Evolutionary conservation across 345 rosid species (phyloP).

Genomic region (Sonneratia caseolaris): DNA sequence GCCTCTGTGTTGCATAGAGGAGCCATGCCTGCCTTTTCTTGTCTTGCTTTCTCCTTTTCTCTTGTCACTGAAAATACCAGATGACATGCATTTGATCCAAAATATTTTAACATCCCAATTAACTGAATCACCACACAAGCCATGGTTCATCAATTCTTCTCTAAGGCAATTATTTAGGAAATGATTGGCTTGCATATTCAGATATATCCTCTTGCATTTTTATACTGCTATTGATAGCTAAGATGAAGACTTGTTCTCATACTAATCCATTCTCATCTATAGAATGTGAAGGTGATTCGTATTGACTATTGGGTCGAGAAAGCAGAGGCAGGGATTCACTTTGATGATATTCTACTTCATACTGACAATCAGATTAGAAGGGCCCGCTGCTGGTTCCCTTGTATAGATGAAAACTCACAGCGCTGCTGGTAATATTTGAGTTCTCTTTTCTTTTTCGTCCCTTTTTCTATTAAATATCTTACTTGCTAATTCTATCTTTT

Average conservation of each 20-base stretch:
- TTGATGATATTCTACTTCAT: slow-evolving; percentile 60
- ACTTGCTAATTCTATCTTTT: not conserved
- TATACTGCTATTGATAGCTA: slow-evolving; percentile 12
- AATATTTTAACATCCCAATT: too few relatives aligned
- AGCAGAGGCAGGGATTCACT: slow-evolving; percentile 83
- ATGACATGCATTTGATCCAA: too few relatives aligned
- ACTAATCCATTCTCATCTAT: slow-evolving; percentile 53
- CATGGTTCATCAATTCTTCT: too few relatives aligned
- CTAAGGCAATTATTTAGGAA: too few relatives aligned
- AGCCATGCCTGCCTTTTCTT: too few relatives aligned
- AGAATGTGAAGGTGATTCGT: slow-evolving; percentile 88
- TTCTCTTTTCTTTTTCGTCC: not conserved
- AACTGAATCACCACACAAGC: too few relatives aligned
- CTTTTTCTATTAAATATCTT: not conserved
- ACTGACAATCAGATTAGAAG: slow-evolving; percentile 89
- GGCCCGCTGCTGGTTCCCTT: slow-evolving; percentile 97
- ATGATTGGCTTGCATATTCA: too few relatives aligned
- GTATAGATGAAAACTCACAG: slow-evolving; percentile 71
- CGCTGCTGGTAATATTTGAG: slow-evolving; percentile 55
- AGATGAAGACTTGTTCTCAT: slow-evolving; percentile 35
- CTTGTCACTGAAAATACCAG: too few relatives aligned
- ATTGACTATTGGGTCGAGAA: slow-evolving; percentile 88
- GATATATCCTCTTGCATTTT: not conserved
- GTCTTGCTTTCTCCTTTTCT: too few relatives aligned
- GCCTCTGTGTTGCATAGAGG: not conserved